Evolutionary conservation across 1,139 yeast genomes (phyloP).

Genomic region (Zygosaccharomyces sapae): DNA sequence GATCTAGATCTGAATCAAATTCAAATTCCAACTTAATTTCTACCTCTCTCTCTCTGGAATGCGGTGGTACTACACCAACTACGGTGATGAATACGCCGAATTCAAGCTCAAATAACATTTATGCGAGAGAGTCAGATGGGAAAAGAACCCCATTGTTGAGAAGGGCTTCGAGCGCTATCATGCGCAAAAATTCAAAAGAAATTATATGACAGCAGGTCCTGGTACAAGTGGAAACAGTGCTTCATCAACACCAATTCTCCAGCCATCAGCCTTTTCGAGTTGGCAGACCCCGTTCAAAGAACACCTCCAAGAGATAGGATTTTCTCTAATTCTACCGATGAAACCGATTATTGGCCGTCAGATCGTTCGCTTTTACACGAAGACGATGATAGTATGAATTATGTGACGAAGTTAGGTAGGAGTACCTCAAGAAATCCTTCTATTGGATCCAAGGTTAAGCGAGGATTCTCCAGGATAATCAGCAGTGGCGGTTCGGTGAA

Average conservation of each 20-base stretch:
- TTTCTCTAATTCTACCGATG: background rate
- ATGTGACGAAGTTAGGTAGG: conserved; percentile 13
- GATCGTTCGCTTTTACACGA: background rate
- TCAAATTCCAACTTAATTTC: conserved; percentile 8
- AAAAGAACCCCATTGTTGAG: conserved; percentile 29
- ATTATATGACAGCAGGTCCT: background rate
- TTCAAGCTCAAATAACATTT: conserved; percentile 4
- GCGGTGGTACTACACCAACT: conserved; percentile 7
- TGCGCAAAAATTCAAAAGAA: conserved; percentile 29
- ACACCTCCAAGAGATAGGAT: conserved; percentile 8
- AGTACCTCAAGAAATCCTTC: conserved; percentile 23
- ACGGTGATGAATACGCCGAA: conserved; percentile 11
- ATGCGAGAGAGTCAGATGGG: conserved; percentile 9
- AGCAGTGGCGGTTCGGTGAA: conserved; percentile 20
- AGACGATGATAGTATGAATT: conserved; percentile 10
- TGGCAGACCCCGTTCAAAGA: conserved; percentile 7
- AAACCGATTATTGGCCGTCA: background rate
- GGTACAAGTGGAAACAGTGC: conserved; percentile 11
- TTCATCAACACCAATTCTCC: conserved; percentile 14
- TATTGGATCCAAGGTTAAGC: conserved; percentile 29
- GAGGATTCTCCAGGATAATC: conserved; percentile 30
- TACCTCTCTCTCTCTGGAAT: conserved; percentile 9
- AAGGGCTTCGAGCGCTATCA: conserved; percentile 34
- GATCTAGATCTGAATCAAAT: conserved; percentile 14
- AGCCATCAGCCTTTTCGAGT: conserved; percentile 11